Base-by-base conservation (phyloP, 2,329 filamentous ascomycete genomes). In the Periconia sp. region DNA sequence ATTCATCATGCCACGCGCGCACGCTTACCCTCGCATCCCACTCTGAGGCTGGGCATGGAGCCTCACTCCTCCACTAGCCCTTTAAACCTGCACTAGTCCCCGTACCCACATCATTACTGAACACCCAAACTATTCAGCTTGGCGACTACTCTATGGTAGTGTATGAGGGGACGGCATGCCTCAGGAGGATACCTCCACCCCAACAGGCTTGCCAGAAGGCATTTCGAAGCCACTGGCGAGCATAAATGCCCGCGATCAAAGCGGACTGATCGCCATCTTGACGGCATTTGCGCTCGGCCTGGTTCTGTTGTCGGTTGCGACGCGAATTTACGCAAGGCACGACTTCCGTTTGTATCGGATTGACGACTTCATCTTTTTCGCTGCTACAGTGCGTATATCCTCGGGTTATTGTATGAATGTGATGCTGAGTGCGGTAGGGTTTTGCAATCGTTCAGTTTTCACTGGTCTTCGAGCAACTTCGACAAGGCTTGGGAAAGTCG, bases 131-230 rank as follows among this genome's bases (percentile, higher is more conserved):
- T n/a, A 15, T 47, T 30, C 23, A 47, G 8, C 31, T 17, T n/a
- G 23, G 20, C 6, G 15, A 17, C 23, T 17, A 14, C 17, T 2
- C 2, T 30, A 47, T 33, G 13, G 6, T 33, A 47, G 45, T 30
- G 14, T 9, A 31, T 19, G 41, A 42, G 19, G 17, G 31, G 3
- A 15, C 33, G 15, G 10, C 15, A 47, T 47, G 45, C 19, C 30
- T 47, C 13, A 47, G 23, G 20, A 47, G 23, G 45, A n/a, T 9
- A 47, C 20, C n/a, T 23, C 45, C 31, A 33, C 20, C 15, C 23
- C 45, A 9, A 47, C 45, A n/a, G 45, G 45, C 15, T 35, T 47
- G 17, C 45, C 45, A n/a, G 45, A 47, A 47, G 45, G 45, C 11
- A 33, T 47, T 47, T 33, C 45, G 20, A 18, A 47, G 13, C 45